Evolutionary conservation across 139 green algal genomes (phyloP), one percentile per base, ranked within the genome.

Genomic region (Eudorina sp.): DNA sequence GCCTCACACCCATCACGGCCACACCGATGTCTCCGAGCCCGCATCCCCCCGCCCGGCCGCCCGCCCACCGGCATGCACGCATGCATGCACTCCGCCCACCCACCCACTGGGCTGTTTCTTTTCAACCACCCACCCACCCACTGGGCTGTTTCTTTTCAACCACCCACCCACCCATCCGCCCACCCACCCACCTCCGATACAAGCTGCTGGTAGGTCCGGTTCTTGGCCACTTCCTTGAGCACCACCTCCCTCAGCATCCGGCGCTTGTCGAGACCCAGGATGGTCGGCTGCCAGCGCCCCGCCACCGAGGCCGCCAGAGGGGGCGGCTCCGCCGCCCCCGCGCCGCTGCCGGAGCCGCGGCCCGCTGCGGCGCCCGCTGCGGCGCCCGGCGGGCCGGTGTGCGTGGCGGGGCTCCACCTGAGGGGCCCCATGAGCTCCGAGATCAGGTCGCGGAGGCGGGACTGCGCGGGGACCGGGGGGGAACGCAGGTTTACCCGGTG

Each of bases 241-340:
- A 97, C 85, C 13, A 93, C 90, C 14, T 89, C 69, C 48, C 77
- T 70, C 90, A 97, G 89, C 72, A 97, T 80, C 23, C 88, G 43
- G 16, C 95, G 86, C 88, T 96, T 97, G 78, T 92, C 60, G 31
- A 95, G 55, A 0, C 93, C 94, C 73, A 96, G 77, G 40, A 97
- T 73, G 0, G 3, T 83, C 3, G 94, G 92, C 45, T 84, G 23
- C 94, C 94, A 97, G 7, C 38, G 43, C 27, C 74, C 53, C 7
- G 27, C 19, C 45, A 87, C 31, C 31, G 62, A 87, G 14, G 18
- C 53, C 2, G 41, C 81, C 29, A 87, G 81, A 16, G 55, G 53
- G 2, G 80, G 60, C 40, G 43, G 29, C 40, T 23, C 1, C 36
- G 18, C 40, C 36, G 23, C 82, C 23, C 25, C 43, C 48, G 14